These are phyloP conservation scores for Penicillium paxilli DNA, from an alignment of 495 filamentous ascomycete species.

Conservation along the genomic window DNA sequence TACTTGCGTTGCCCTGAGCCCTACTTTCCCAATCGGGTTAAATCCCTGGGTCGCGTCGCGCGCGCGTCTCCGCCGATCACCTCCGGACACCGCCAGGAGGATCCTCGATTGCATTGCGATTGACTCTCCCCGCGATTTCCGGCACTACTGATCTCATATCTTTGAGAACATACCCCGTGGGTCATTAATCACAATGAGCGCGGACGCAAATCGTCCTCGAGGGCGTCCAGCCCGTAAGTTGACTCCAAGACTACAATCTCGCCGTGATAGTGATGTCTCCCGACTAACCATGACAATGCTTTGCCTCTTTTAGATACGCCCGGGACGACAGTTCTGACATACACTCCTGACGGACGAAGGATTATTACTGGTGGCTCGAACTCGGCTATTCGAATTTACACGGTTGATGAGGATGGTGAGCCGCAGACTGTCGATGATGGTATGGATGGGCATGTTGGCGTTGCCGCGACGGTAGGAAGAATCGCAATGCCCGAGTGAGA, in stretches of 20 bases:
- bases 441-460: constrained; percentile 73
- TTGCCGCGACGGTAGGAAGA: constrained; percentile 68
- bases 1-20: constrained; percentile 39
- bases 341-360: constrained; percentile 68
- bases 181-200: constrained; percentile 30
- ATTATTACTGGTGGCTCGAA: constrained; percentile 88
- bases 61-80: constrained; percentile 29
- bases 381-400: constrained; percentile 86
- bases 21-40: constrained; percentile 33
- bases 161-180: background rate
- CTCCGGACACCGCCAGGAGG: constrained; percentile 6
- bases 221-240: constrained; percentile 48
- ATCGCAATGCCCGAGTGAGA: background rate
- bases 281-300: constrained; percentile 18
- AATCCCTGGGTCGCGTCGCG: constrained; percentile 27
- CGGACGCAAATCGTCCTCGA: constrained; percentile 42
- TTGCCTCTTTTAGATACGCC: constrained; percentile 55
- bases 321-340: constrained; percentile 63
- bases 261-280: background rate
- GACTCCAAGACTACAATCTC: background rate
- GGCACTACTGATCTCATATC: background rate
- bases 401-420: constrained; percentile 85
- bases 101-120: constrained; percentile 1
- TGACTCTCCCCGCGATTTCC: background rate
- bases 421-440: constrained; percentile 88